Base-by-base conservation (phyloP, 148 eudicot genomes). In the Silene uniflora region DNA sequence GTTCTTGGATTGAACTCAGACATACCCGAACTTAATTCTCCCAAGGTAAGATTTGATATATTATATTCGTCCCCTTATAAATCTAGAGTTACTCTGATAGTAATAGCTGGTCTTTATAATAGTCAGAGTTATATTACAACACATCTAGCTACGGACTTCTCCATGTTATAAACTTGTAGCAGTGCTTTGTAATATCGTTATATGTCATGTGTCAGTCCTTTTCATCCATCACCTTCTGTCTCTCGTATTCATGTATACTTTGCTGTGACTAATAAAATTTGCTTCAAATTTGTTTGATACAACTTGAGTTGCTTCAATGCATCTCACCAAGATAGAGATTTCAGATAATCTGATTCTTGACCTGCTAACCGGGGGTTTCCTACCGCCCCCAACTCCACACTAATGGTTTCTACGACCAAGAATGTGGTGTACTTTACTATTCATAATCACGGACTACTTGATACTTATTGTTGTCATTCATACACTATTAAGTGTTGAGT, bases 1-100 rank as follows among this genome's bases (percentile, higher is more conserved):
- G 91, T 88, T 76, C 71, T 90, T 82, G 96, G 96, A 64, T 89
- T 90, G 68, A 88, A 86, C 78, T 90, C 98, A n/a, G 86, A 90
- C 76, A 69, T 83, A 42, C 81, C 85, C 11, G 83, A 80, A 46
- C 86, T 94, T 14, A 94, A 94, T 85, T 90, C 98, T 22, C 71
- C 90, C 44, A 94, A 91, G 96, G 97, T 32, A 32, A 3, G 35
- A 32, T 32, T 32, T 32, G 35, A 32, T 29, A 1, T 29, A 29
- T 29, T 29, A 44, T 56, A 22, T 71, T 55, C 10, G 2, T 70
- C 27, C 42, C 60, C 1, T 70, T 29, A 27, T 9, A 62, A 24
- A 14, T 47, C 4, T 25, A 21, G n/a, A 62, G 24, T 18, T 62
- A 16, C 0, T 8, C 14, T 69, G 10, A 22, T 23, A 21, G 56